Conservation (phyloP, 164 flowering plant species). For the Magnolia officinalis region DNA sequence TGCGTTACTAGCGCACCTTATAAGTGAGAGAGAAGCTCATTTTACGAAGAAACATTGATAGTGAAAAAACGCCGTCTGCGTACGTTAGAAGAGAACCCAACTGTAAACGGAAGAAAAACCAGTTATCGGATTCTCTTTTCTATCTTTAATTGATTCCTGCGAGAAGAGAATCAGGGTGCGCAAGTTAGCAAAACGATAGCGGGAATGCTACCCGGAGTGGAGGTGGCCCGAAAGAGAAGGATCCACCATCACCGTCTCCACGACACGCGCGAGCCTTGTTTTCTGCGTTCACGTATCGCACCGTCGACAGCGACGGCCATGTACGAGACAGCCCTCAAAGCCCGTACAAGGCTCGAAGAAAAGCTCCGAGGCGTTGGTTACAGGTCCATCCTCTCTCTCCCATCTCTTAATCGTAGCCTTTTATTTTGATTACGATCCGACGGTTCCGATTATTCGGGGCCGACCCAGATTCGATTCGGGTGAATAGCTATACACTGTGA, state of each 20-base stretch:
- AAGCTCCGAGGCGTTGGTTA: conserved; percentile 24
- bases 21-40: too few species aligned
- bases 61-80: too few species aligned
- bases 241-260: conserved; percentile 16
- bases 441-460: too few species aligned
- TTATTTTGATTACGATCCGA: too few species aligned
- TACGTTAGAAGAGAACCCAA: too few species aligned
- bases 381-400: conserved; percentile 14
- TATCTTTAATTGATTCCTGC: background rate
- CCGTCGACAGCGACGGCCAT: conserved; percentile 9
- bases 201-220: conserved; percentile 44
- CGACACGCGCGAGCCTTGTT: conserved; percentile 3
- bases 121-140: too few species aligned
- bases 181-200: conserved; percentile 18
- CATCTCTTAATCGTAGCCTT: background rate
- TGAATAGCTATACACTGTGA: too few species aligned
- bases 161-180: background rate
- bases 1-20: too few species aligned
- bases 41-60: too few species aligned
- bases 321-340: conserved; percentile 34
- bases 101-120: too few species aligned
- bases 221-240: conserved; percentile 30
- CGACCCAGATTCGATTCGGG: too few species aligned
- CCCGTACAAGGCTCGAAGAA: conserved; percentile 35
- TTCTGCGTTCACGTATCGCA: background rate